Base-by-base conservation (phyloP, 2,329 filamentous ascomycete species). In the Fusarium camptoceras region DNA sequence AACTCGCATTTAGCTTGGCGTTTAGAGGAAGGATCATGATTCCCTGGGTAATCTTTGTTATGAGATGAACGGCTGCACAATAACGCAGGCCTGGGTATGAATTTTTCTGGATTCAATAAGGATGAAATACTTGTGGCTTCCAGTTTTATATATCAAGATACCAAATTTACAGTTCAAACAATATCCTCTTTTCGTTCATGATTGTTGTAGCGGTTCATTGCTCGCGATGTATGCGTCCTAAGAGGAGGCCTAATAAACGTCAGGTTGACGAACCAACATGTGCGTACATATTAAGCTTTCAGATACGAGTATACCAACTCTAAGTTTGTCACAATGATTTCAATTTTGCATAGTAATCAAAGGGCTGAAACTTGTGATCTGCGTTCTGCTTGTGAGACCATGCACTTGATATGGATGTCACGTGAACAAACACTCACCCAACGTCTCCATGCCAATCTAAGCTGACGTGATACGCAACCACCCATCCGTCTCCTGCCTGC, bases 1-100 rank as follows among this genome's bases (percentile, higher is more conserved):
- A 61, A 58, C 31, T 57, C 64, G 56, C 64, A 67, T 74, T 71
- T 66, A 72, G 71, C 67, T 72, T 46, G 73, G 73, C 69, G 73
- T 73, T 75, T 28, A 43, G 68, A 60, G 50, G 34, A 55, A 49
- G 48, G 46, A 57, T 55, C 22, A 64, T 62, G 60, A 67, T 73
- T 68, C 59, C 54, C 72, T 48, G 47, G 64, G 44, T 59, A 50
- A 44, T 51, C 20, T 59, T 62, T 48, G 30, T 55, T 59, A 25
- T 49, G 53, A 58, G 24, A 49, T 28, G 46, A 39, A 37, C 9
- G 34, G 50, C 49, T 41, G 42, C 31, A 55, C 18, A 61, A 58
- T 39, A 53, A 59, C 50, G 55, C 20, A 28, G 24, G 41, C 59
- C 43, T 56, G 9, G 12, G 39, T 47, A 57, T 42, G 37, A 8